A percentile compares a stretch with the other conserved stretches of the same genome.
Conservation (phyloP, 2,329 filamentous ascomycete species). For the Sclerotiophoma versabilis region DNA sequence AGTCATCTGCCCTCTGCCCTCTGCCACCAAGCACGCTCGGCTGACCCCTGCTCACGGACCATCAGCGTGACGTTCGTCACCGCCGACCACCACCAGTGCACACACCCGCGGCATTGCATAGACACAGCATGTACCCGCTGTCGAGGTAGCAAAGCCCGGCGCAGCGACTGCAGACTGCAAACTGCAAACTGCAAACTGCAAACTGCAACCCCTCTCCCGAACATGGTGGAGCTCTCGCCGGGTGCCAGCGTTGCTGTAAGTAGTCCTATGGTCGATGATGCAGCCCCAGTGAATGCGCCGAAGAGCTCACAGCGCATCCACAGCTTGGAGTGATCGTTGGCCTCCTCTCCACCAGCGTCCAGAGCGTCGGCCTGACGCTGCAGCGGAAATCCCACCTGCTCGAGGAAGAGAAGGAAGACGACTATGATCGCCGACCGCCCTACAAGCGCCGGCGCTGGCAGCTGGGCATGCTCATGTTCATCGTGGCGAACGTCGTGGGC, state of each 20-base stretch:
- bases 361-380: slow-evolving; percentile 92
- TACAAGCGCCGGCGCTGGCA: slow-evolving; percentile 94
- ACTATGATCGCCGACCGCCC: slow-evolving; percentile 81
- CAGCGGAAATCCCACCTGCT: slow-evolving; percentile 98
- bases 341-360: slow-evolving; percentile 89
- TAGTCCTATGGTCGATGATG: slow-evolving; percentile 20
- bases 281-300: not conserved
- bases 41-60: slow-evolving; percentile 41
- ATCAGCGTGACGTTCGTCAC: slow-evolving; percentile 36
- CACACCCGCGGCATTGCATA: slow-evolving; percentile 4
- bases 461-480: slow-evolving; percentile 95
- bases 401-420: slow-evolving; percentile 88
- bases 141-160: slow-evolving; percentile 40
- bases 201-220: slow-evolving; percentile 14
- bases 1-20: not conserved
- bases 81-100: slow-evolving; percentile 16
- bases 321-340: slow-evolving; percentile 94
- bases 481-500: slow-evolving; percentile 90
- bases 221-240: slow-evolving; percentile 52
- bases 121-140: slow-evolving; percentile 38
- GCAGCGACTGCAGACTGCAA: too few relatives aligned
- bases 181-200: too few relatives aligned
- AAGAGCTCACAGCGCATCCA: slow-evolving; percentile 14
- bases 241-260: slow-evolving; percentile 53
- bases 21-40: slow-evolving; percentile 32